phyloP scores from a whole-genome alignment of 2,329 filamentous ascomycete genomes.

The Pyrenophora seminiperda region DNA sequence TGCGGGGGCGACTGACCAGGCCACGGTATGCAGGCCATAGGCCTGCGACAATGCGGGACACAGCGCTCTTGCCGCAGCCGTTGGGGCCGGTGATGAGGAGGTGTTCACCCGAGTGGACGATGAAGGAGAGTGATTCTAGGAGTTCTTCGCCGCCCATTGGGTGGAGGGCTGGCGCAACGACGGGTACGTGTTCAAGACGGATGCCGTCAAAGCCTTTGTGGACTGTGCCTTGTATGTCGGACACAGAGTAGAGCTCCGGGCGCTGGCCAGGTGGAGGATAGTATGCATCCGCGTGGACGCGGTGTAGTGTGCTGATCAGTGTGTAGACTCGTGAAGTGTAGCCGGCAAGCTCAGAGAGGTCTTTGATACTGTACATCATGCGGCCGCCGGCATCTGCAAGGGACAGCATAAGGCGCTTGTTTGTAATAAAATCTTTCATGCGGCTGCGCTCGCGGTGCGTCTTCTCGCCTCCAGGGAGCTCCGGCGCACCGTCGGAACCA shows the following conservation, averaged over 20 bases:
- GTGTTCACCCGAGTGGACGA: slow-evolving; percentile 89
- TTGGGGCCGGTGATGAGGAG: slow-evolving; percentile 94
- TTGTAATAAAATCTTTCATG: slow-evolving; percentile 99
- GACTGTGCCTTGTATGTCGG: slow-evolving; percentile 89
- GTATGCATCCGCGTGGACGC: slow-evolving; percentile 90
- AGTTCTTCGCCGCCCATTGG: slow-evolving; percentile 91
- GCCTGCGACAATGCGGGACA: slow-evolving; percentile 84
- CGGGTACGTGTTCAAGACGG: slow-evolving; percentile 86
- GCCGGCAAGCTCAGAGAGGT: slow-evolving; percentile 91
- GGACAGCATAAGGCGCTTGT: slow-evolving; percentile 97
- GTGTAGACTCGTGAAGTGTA: slow-evolving; percentile 97
- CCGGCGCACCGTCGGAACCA: slow-evolving; percentile 74
- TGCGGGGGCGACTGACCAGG: slow-evolving; percentile 83
- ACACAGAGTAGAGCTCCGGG: slow-evolving; percentile 83
- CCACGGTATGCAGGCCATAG: slow-evolving; percentile 97
- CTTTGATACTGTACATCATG: slow-evolving; percentile 99
- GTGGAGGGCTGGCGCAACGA: slow-evolving; percentile 87
- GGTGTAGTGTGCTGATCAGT: slow-evolving; percentile 89
- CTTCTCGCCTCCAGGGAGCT: slow-evolving; percentile 60
- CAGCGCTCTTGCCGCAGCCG: slow-evolving; percentile 89
- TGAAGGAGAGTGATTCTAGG: slow-evolving; percentile 84
- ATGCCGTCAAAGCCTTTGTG: slow-evolving; percentile 96
- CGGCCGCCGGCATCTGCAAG: slow-evolving; percentile 93
- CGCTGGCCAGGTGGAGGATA: slow-evolving; percentile 68
- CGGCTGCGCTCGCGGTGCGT: slow-evolving; percentile 75